Base-by-base conservation (phyloP, 306 rosid species). In the Prunus campanulata region DNA sequence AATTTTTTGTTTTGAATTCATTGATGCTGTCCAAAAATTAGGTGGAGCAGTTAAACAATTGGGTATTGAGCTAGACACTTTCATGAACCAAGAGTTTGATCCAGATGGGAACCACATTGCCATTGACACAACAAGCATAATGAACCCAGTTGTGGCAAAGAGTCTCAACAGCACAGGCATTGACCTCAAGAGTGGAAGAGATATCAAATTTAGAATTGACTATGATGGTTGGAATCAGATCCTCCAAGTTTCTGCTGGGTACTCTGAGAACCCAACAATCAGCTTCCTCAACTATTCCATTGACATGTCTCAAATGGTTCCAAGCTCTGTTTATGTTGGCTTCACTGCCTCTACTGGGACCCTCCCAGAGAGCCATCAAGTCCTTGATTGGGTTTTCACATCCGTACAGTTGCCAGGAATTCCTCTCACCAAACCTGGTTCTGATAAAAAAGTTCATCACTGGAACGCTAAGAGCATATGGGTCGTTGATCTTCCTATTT, bases 311-410 rank as follows among this genome's bases (percentile, higher is more conserved):
- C 70, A 82, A 24, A 56, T 65, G 15, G 60, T 85, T 48, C 88
- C 91, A 16, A 76, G 81, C 61, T 69, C 80, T 1, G 83, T 87
- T 59, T 90, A 80, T 70, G 88, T 90, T 10, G 93, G 93, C 48
- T 90, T 90, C 75, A 84, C 88, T 13, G 87, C 83, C 55, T 82
- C 93, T 4, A 87, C 85, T 0, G 82, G 91, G 30, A 32, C 80
- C 39, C 63, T 76, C 42, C 83, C 88, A 6, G 78, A 90, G 68
- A 76, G 79, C 55, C 90, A 90, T 57, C 82, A 49, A 27, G 51
- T 85, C 13, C 81, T 82, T 6, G 74, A 85, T 74, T 87, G 93
- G 91, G 76, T 74, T 11, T 87, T 90, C 83, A 87, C 88, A 54
- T 85, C 90, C 49, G 86, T 84, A 25, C 80, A 85, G 46, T 19